phyloP scores from a whole-genome alignment of 2,329 filamentous ascomycete species.

The Talaromyces albobiverticillius region DNA sequence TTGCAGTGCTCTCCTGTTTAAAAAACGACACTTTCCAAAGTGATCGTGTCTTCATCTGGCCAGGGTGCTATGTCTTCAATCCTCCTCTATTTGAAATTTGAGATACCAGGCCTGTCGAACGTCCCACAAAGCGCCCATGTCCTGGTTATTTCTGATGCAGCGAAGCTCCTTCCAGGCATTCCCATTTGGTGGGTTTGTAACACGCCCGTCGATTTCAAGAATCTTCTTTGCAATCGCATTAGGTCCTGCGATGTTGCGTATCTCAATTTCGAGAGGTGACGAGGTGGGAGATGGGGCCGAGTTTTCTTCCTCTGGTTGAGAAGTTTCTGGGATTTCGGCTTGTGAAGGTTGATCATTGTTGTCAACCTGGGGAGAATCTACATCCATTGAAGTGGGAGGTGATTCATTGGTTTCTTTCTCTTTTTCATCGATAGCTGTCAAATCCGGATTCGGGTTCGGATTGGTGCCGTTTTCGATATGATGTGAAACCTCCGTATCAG shows the following conservation, averaged over 20 bases:
- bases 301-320: conserved; percentile 17
- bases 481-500: no score
- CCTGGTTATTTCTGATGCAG: conserved; percentile 43
- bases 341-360: neutral
- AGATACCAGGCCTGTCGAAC: conserved; percentile 40
- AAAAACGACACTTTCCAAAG: neutral
- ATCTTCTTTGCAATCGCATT: conserved; percentile 31
- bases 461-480: neutral
- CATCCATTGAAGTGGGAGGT: neutral
- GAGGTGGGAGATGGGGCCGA: neutral
- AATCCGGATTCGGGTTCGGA: neutral
- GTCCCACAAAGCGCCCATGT: conserved; percentile 46
- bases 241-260: conserved; percentile 29
- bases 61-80: conserved; percentile 11
- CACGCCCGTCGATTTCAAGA: conserved; percentile 39
- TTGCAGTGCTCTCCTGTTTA: neutral
- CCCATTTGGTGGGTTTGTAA: conserved; percentile 26
- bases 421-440: neutral
- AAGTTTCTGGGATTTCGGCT: neutral
- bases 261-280: conserved; percentile 24
- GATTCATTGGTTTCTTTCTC: neutral
- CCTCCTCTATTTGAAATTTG: conserved; percentile 18
- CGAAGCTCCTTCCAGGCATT: conserved; percentile 47
- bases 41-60: no score
- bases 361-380: neutral